Conservation (phyloP, 179 eudicot species). For the Patellifolia procumbens region DNA sequence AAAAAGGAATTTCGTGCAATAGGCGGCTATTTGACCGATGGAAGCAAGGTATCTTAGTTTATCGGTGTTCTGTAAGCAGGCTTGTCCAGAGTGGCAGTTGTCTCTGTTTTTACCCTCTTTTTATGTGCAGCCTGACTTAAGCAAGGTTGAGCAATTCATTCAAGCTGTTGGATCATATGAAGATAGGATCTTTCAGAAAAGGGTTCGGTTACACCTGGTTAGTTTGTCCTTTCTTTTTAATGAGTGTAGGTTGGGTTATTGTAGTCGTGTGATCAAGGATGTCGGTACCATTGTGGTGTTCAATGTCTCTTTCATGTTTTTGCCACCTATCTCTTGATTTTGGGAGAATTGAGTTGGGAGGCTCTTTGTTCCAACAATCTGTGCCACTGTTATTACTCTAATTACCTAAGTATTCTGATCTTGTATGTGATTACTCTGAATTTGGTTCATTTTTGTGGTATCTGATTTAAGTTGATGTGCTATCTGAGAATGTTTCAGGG, state of each 20-base stretch:
- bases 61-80: conserved; percentile 1
- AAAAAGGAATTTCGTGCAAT: conserved; percentile 48
- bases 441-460: conserved; percentile 8
- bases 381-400: not conserved
- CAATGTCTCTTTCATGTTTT: not conserved
- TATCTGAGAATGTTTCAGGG: not conserved
- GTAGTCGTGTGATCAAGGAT: conserved; percentile 2
- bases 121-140: conserved; percentile 43
- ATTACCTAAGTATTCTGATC: not conserved
- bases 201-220: conserved; percentile 86
- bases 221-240: not conserved
- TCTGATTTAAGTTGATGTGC: not conserved
- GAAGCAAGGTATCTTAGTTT: conserved; percentile 72
- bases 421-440: not conserved
- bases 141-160: conserved; percentile 41
- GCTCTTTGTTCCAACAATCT: not conserved
- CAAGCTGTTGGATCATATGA: conserved; percentile 55
- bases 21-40: conserved; percentile 40
- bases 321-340: not conserved
- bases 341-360: conserved; percentile 4
- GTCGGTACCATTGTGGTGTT: not conserved
- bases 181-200: conserved; percentile 61
- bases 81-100: conserved; percentile 10
- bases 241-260: not conserved
- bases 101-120: not conserved